Percentiles rank a stretch among this genome's conserved stretches.
phyloP scores from a whole-genome alignment of 768 basidiomycete genomes.

The Boletus rubroflammeus region DNA sequence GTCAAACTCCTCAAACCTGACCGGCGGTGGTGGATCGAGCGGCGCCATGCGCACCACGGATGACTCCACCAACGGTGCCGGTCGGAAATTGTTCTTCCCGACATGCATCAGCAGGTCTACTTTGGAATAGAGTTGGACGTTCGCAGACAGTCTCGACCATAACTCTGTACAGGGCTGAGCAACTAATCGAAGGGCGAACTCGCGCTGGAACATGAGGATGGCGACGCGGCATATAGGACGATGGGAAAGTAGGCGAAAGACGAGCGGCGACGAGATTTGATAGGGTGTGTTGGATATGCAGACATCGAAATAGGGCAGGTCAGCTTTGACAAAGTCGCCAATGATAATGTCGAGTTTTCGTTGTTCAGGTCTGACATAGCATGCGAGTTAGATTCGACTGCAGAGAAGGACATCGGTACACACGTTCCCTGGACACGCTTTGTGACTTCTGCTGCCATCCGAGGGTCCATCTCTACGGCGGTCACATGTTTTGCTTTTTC shows the following conservation, averaged over 20 bases:
- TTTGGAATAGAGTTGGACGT: constrained; percentile 96
- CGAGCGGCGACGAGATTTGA: constrained; percentile 96
- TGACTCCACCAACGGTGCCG: constrained; percentile 91
- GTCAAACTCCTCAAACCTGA: constrained; percentile 97
- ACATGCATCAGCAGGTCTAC: constrained; percentile 97
- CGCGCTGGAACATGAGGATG: constrained; percentile 99
- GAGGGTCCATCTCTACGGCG: constrained; percentile 96
- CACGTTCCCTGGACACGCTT: constrained; percentile 98
- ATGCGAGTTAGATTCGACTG: background rate
- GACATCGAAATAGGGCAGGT: constrained; percentile 96
- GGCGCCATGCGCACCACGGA: constrained; percentile 90
- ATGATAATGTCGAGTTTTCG: constrained; percentile 92
- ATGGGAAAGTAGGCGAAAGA: constrained; percentile 95
- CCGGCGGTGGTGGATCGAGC: constrained; percentile 90
- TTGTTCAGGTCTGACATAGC: constrained; percentile 75
- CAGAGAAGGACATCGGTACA: constrained; percentile 36
- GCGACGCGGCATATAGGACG: constrained; percentile 91
- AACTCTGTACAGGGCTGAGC: constrained; percentile 79
- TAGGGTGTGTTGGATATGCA: constrained; percentile 99
- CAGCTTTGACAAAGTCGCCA: constrained; percentile 98
- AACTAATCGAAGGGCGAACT: constrained; percentile 91
- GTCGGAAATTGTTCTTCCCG: constrained; percentile 94
- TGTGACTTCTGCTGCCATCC: constrained; percentile 96
- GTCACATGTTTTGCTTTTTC: constrained; percentile 91
- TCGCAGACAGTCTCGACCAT: constrained; percentile 94